Base-by-base conservation (phyloP, 306 rosid genomes). In the Casuarina cunninghamiana region DNA sequence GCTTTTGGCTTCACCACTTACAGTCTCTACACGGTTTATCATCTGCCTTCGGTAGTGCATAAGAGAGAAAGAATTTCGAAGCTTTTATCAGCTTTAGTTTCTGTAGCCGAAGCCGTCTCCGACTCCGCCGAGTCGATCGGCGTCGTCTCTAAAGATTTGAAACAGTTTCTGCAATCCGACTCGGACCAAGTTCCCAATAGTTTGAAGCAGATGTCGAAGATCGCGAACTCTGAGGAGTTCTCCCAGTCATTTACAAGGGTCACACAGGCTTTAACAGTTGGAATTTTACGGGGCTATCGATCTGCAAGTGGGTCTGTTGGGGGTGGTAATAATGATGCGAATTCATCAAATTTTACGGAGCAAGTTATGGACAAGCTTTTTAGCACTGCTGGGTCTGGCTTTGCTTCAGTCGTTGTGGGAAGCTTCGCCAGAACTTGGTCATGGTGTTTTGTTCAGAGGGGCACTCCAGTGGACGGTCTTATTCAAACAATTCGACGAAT, bases 371-470 rank as follows among this genome's bases (percentile, higher is more conserved):
- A 84, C 55, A 89, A 87, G 80, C 79, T 92, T 62, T 83, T 91
- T 45, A 81, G 90, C 0, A 82, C 82, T 0, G 84, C 92, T 9
- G 97, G 97, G 32, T 81, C 91, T 5, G 94, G 97, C 6, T 92
- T 95, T 84, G 93, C 81, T 80, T 90, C 97, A 6, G 89, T 81
- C 15, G 90, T 92, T 69, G 79, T 88, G 51, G 97, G 97, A 84
- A 95, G 93, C 86, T 95, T 92, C 78, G 96, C 97, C 41, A 85
- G 90, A 76, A 91, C 77, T 19, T 92, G 71, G 88, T 92, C 57
- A 66, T 87, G 72, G 97, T 71, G 5, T 89, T 83, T 3, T 82
- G 73, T 79, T 81, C 32, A 26, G 32, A 26, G 32, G 32, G 32
- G 32, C 32, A 26, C 32, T 26, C 75, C 5, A 46, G 77, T 71